phyloP scores from a whole-genome alignment of 2,329 filamentous ascomycete species.

The Claviceps sp. region DNA sequence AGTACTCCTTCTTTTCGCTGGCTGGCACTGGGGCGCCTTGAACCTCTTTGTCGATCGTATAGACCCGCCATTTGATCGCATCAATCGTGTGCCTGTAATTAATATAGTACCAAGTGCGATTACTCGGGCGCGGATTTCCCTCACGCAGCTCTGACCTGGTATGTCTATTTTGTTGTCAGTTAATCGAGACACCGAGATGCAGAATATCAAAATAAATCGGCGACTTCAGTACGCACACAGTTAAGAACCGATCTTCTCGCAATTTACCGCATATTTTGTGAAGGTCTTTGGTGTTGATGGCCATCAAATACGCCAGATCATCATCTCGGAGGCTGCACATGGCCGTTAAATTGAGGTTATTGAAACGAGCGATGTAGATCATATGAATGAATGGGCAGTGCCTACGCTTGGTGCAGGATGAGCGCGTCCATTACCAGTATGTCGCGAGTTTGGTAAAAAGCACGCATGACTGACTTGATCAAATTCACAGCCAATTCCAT shows the following conservation, averaged over 20 bases:
- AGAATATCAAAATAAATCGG: neutral
- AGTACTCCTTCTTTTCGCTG: slow-evolving; percentile 82
- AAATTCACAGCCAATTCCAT: slow-evolving; percentile 57
- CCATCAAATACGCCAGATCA: slow-evolving; percentile 76
- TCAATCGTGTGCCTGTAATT: slow-evolving; percentile 91
- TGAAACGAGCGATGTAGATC: neutral
- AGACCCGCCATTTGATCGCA: slow-evolving; percentile 88
- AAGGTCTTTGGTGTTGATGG: slow-evolving; percentile 82
- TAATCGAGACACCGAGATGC: neutral
- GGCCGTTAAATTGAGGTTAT: neutral
- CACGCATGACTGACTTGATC: slow-evolving; percentile 72
- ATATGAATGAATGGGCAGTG: slow-evolving; percentile 1
- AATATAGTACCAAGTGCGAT: slow-evolving; percentile 92
- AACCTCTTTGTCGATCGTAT: slow-evolving; percentile 76
- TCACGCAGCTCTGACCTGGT: slow-evolving; percentile 60
- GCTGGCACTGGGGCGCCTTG: slow-evolving; percentile 71
- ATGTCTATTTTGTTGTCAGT: slow-evolving; percentile 41
- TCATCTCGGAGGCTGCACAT: slow-evolving; percentile 68
- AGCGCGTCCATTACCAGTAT: slow-evolving; percentile 78
- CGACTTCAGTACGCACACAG: slow-evolving; percentile 44
- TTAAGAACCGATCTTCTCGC: slow-evolving; percentile 73
- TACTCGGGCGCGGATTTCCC: slow-evolving; percentile 68
- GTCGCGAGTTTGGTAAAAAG: slow-evolving; percentile 77
- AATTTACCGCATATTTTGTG: slow-evolving; percentile 80
- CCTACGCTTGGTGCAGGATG: slow-evolving; percentile 68